Evolutionary conservation across 352 stramenopile genomes (phyloP).

Genomic region (Aphanomyces astaci): DNA sequence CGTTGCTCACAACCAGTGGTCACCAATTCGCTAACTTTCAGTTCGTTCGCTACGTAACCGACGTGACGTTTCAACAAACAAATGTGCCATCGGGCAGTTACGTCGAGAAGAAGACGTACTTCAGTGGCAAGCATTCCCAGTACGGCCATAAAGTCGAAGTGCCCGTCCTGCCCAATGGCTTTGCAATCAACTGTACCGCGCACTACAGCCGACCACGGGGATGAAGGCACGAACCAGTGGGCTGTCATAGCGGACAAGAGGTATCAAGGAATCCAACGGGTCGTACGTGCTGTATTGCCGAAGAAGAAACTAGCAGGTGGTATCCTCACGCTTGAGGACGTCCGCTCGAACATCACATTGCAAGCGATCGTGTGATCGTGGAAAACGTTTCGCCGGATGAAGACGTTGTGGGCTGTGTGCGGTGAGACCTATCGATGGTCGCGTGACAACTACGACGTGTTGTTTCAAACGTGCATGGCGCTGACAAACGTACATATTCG

Average conservation of each 20-base stretch:
- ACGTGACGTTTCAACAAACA: slow-evolving; percentile 2
- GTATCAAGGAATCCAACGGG: neutral
- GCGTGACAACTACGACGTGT: neutral
- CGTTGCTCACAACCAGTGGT: neutral
- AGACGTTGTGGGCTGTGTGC: slow-evolving; percentile 5
- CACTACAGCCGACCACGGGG: neutral
- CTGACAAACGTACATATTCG: slow-evolving; percentile 19
- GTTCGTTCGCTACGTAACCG: neutral
- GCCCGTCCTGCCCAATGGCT: neutral
- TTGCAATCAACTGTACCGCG: neutral
- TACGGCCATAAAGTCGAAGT: slow-evolving; percentile 14
- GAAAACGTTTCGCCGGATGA: slow-evolving; percentile 22
- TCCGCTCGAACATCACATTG: slow-evolving; percentile 9
- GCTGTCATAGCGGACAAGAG: slow-evolving; percentile 21
- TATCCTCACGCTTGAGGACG: neutral
- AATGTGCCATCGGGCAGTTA: neutral
- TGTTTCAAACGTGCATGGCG: slow-evolving; percentile 7
- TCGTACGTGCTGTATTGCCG: slow-evolving; percentile 9
- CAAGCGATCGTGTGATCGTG: slow-evolving; percentile 21
- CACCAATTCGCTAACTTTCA: neutral
- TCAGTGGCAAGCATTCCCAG: neutral
- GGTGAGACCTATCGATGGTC: slow-evolving; percentile 14
- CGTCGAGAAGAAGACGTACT: slow-evolving; percentile 3
- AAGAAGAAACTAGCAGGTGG: neutral
- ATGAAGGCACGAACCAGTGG: slow-evolving; percentile 5